Evolutionary conservation across 306 rosid species (phyloP), one percentile per base, ranked within the genome.

Genomic region (Chamaecrista fasciculata): DNA sequence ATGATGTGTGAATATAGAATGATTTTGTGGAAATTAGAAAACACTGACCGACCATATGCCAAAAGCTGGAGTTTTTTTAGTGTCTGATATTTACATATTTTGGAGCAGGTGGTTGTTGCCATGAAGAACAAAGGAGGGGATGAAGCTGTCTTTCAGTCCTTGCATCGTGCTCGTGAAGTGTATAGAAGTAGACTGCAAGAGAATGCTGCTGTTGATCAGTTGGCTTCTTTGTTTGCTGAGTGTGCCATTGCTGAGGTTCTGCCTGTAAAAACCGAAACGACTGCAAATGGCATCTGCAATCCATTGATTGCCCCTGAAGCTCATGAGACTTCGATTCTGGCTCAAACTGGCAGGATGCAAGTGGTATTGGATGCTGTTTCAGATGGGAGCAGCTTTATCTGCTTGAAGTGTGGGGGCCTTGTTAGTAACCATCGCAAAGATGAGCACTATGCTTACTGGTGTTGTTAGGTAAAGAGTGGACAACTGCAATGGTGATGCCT

Each of bases 351-450:
- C 31, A 87, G 99, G 83, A 84, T 56, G 84, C 97, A 95, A 76
- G 72, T 91, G 63, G 97, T 89, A 58, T 26, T 95, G 85, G 96
- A 95, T 68, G 99, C 99, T 4, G 91, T 84, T 79, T 82, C 97
- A 16, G 99, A 95, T 42, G 99, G 99, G 67, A 91, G 96, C 80
- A 89, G 97, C 79, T 95, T 89, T 80, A 87, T 95, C 51, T 95
- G 97, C 76, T 86, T 95, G 75, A 87, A 84, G 52, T 95, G 97
- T 71, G 99, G 97, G n/a, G 99, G 97, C 34, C 97, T 91, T 46
- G 99, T 95, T 36, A 89, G 96, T 75, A 82, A 74, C 81, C 91
- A 81, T 44, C 96, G 99, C 63, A 87, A 79, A 80, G 99, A 95
- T 0, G 95, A 91, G 86, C 99, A 91, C 77, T 81, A 85, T 70